Percentiles rank a stretch among this genome's conserved stretches.
Evolutionary conservation across 768 basidiomycete species (phyloP).

Genomic region (Agrocybe chaxingu): DNA sequence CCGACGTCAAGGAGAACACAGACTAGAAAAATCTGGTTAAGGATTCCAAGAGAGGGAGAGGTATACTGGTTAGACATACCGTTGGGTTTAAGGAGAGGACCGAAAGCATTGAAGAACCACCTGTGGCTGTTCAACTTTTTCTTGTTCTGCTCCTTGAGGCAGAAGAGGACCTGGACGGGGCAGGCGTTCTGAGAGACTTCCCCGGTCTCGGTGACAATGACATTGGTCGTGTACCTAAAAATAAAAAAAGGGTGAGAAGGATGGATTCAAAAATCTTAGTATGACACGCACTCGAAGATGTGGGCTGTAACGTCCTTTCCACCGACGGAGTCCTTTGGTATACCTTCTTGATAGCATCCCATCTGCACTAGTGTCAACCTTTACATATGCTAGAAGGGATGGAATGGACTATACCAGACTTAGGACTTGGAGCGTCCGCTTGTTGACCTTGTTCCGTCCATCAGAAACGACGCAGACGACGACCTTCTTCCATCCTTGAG

Average conservation of each 20-base stretch:
- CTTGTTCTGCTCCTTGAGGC: slow-evolving; percentile 94
- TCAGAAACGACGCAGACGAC: slow-evolving; percentile 88
- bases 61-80: slow-evolving; percentile 34
- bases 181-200: slow-evolving; percentile 76
- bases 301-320: slow-evolving; percentile 93
- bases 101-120: slow-evolving; percentile 98
- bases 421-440: slow-evolving; percentile 86
- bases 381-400: neutral
- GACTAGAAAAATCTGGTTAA: slow-evolving; percentile 37
- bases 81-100: slow-evolving; percentile 82
- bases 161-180: slow-evolving; percentile 86
- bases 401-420: slow-evolving; percentile 49
- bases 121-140: slow-evolving; percentile 95
- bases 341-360: slow-evolving; percentile 87
- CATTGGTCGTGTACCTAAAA: slow-evolving; percentile 70
- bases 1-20: slow-evolving; percentile 93
- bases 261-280: slow-evolving; percentile 1
- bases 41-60: slow-evolving; percentile 1
- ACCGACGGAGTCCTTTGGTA: slow-evolving; percentile 83
- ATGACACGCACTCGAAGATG: slow-evolving; percentile 72
- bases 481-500: slow-evolving; percentile 87
- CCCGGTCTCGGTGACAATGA: slow-evolving; percentile 74
- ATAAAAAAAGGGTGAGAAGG: slow-evolving; percentile 1
- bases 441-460: slow-evolving; percentile 84
- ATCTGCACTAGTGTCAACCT: slow-evolving; percentile 40